phyloP scores from a whole-genome alignment of 306 rosid genomes.

The Canavalia gladiata region DNA sequence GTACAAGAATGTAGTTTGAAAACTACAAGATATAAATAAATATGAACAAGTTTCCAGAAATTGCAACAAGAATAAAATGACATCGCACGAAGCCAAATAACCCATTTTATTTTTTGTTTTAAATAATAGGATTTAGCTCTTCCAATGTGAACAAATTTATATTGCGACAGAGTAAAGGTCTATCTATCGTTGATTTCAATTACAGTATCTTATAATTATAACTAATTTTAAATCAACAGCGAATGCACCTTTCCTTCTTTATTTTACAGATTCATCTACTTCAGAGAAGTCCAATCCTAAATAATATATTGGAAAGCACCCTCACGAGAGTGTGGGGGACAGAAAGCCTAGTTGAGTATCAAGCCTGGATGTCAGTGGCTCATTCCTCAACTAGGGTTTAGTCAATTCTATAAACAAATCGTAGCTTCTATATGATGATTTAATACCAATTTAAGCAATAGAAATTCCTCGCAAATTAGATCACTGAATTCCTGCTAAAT shows the following conservation, averaged over 20 bases:
- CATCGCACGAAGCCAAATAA: slow-evolving; percentile 8
- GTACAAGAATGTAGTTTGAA: slow-evolving; percentile 17
- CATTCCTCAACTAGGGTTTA: not conserved
- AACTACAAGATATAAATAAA: slow-evolving; percentile 9
- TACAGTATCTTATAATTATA: no score
- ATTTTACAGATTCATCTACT: no score
- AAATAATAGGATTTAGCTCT: no score
- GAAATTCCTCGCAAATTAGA: not conserved
- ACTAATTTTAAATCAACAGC: no score
- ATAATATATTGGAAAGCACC: not conserved
- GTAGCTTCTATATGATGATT: not conserved
- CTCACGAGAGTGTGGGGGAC: not conserved
- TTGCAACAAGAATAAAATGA: not conserved
- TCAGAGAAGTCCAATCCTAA: no score
- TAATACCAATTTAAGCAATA: not conserved
- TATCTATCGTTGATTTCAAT: no score
- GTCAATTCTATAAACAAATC: not conserved
- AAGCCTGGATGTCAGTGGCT: not conserved
- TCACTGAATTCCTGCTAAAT: slow-evolving; percentile 7
- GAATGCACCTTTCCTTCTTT: no score
- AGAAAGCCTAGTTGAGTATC: not conserved
- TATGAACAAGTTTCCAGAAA: slow-evolving; percentile 3
- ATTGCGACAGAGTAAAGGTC: no score
- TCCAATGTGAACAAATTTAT: no score
- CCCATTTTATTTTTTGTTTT: not conserved